Conservation (phyloP, 2,329 filamentous ascomycete species). For the Stenocarpella maydis region DNA sequence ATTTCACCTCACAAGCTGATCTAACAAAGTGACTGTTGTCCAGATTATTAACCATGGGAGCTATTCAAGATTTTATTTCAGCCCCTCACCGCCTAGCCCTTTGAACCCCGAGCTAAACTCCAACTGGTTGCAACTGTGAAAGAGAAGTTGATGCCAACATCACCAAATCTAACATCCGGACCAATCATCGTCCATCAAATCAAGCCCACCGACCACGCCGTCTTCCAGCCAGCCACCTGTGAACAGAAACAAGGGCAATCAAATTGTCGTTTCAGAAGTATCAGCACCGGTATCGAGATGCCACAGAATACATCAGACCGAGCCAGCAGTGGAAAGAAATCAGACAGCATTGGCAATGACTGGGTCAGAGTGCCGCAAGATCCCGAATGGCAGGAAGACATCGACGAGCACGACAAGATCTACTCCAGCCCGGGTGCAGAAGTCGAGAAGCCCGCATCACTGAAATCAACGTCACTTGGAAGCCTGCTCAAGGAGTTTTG, state of each 20-base stretch:
- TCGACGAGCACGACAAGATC: background rate
- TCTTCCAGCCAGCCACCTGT: background rate
- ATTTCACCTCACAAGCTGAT: background rate
- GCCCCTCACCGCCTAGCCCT: background rate
- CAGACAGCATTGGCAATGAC: background rate
- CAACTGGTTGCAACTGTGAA: background rate
- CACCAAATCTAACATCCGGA: background rate
- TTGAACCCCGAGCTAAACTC: background rate
- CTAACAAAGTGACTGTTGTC: background rate
- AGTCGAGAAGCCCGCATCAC: background rate
- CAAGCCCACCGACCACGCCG: background rate
- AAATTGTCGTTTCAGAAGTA: fast-evolving
- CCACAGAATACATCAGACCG: background rate
- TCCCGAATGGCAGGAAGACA: constrained; percentile 17
- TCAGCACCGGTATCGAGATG: background rate
- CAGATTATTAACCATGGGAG: background rate
- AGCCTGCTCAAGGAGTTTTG: constrained; percentile 26
- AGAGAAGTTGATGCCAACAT: too few relatives aligned
- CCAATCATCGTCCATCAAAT: background rate
- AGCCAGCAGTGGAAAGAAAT: background rate
- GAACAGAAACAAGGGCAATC: too few relatives aligned
- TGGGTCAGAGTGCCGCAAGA: constrained; percentile 19
- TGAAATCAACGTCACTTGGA: constrained; percentile 1
- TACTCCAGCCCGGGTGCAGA: background rate
- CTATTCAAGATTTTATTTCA: background rate